Conservation (phyloP, 129 eudicot genomes). For the Kitagawia praeruptora region DNA sequence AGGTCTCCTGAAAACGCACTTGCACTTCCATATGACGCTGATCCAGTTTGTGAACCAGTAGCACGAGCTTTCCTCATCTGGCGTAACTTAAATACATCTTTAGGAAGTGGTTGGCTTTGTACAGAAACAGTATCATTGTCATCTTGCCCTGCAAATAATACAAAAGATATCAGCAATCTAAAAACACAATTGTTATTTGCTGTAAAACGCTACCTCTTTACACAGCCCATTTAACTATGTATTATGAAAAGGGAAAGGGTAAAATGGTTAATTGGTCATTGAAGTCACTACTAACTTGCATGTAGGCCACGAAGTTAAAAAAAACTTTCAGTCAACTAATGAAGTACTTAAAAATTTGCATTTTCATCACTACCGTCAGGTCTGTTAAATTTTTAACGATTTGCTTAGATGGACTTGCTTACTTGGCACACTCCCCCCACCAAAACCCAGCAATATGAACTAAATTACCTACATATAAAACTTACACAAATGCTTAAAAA, state of each 20-base stretch:
- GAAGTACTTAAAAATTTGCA: too few relatives aligned
- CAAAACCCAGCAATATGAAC: too few relatives aligned
- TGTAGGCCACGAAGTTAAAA: too few relatives aligned
- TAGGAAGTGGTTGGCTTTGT: conserved; percentile 84
- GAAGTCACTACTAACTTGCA: too few relatives aligned
- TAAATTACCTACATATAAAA: too few relatives aligned
- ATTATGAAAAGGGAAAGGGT: neutral
- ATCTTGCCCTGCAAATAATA: conserved; percentile 62
- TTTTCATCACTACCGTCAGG: too few relatives aligned
- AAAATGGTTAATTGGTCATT: too few relatives aligned
- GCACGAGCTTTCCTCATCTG: conserved; percentile 61
- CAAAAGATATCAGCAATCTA: neutral
- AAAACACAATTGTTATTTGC: neutral
- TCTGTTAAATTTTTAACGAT: too few relatives aligned
- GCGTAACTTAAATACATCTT: conserved; percentile 72
- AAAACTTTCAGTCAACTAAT: too few relatives aligned
- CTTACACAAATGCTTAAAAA: too few relatives aligned
- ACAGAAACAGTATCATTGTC: conserved; percentile 61
- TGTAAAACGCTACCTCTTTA: neutral
- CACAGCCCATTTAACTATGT: neutral
- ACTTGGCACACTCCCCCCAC: too few relatives aligned
- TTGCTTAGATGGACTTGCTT: too few relatives aligned
- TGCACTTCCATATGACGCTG: conserved; percentile 90
- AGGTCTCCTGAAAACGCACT: conserved; percentile 82
- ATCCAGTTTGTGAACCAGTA: conserved; percentile 41